Base-by-base conservation (phyloP, 345 rosid species). In the Boechera stricta region DNA sequence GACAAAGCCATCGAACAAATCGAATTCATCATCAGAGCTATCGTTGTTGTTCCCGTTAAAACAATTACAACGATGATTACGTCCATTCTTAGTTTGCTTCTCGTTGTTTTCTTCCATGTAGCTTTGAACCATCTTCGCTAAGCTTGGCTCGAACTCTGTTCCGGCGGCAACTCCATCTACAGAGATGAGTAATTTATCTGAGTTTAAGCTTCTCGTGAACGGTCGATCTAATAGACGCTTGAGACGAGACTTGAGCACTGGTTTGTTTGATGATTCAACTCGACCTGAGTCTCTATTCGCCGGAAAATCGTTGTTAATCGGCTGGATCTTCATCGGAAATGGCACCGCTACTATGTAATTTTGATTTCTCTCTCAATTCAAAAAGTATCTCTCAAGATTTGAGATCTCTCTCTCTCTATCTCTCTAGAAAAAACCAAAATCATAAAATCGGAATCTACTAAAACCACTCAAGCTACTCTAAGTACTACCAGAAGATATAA, bases 1-100 rank as follows among this genome's bases (percentile, higher is more conserved):
- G 2, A 72, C 47, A 12, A 79, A 83, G 36, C 79, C 81, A 12
- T 81, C 83, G 51, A 87, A 83, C 45, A 84, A 67, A 72, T 90
- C 94, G 15, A 81, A 79, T 55, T 94, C 98, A 58, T 92, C 98
- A 21, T 94, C 97, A 49, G 93, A 90, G 84, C 92, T 90, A 60
- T 86, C 97, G 12, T 82, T 90, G 73, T 84, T 90, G 73, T 84
- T 90, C 4, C 88, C 91, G 74, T 89, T 90, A 42, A 94, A 94
- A 86, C 97, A 92, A 72, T 90, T 92, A 83, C 97, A 88, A 83
- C 98, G 78, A 62, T 41, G 89, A 62, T 86, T 85, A 29, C 93
- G 89, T 63, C 86, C 86, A 58, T 82, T 82, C 75, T 82, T 87
- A 1, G 77, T 74, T 59, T 81, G 93, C 89, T 86, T 92, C 81